phyloP scores from a whole-genome alignment of 345 rosid genomes.

The Sonneratia caseolaris region DNA sequence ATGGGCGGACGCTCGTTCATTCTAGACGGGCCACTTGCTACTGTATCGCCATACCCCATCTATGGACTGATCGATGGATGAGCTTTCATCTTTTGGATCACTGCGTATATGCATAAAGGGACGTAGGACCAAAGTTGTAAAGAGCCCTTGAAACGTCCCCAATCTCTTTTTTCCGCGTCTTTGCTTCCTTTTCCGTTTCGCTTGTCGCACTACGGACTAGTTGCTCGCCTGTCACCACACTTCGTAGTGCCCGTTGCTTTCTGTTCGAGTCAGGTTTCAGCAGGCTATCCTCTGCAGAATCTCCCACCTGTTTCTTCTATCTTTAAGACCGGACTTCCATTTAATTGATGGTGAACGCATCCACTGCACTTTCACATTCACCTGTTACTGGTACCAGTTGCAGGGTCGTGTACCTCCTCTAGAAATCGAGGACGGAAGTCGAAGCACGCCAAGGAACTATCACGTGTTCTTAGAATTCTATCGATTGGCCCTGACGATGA shows the following conservation, averaged over 20 bases:
- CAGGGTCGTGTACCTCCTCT: not conserved
- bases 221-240: not conserved
- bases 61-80: not conserved
- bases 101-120: not conserved
- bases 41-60: not conserved
- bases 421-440: not conserved
- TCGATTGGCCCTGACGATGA: not conserved
- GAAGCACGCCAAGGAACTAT: not conserved
- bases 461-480: not conserved
- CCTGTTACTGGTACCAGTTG: not conserved
- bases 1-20: not conserved
- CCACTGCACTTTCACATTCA: not conserved
- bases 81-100: not conserved
- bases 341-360: not conserved
- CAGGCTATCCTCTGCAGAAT: not conserved
- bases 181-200: not conserved
- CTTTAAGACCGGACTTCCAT: not conserved
- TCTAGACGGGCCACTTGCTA: too few relatives aligned
- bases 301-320: not conserved
- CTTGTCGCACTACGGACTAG: not conserved
- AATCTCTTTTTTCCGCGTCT: conserved; percentile 1
- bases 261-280: not conserved
- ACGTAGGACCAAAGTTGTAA: not conserved
- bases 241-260: not conserved
- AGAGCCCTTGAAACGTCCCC: not conserved